These are phyloP conservation scores for Selenicereus undatus DNA, from an alignment of 148 eudicot genomes.

Conservation along the genomic window DNA sequence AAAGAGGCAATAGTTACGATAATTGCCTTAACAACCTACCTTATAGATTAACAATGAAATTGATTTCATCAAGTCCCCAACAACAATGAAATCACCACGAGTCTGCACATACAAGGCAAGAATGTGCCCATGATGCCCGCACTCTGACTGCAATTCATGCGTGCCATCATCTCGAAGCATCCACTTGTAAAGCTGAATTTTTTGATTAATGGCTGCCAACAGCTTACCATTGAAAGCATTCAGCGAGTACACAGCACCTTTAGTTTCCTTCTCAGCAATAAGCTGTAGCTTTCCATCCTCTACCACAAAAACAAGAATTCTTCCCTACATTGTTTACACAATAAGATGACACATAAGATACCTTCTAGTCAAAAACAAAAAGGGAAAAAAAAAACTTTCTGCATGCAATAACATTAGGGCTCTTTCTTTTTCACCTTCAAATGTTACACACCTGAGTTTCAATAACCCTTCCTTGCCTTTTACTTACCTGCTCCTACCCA, in stretches of 20 bases:
- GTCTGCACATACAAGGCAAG: slow-evolving; percentile 97
- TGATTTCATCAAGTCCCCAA: slow-evolving; percentile 97
- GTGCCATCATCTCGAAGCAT: slow-evolving; percentile 93
- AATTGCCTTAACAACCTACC: slow-evolving; percentile 33
- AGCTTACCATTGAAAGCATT: slow-evolving; percentile 93
- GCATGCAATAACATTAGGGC: background rate
- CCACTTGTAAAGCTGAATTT: slow-evolving; percentile 94
- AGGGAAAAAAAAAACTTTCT: background rate
- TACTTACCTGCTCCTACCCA: background rate
- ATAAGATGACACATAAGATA: background rate
- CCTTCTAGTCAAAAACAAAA: background rate
- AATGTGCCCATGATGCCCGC: slow-evolving; percentile 98
- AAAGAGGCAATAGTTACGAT: background rate
- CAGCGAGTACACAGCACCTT: slow-evolving; percentile 89
- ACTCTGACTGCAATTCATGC: slow-evolving; percentile 88
- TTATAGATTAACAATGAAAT: slow-evolving; percentile 85
- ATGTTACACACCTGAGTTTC: background rate
- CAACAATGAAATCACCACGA: slow-evolving; percentile 94
- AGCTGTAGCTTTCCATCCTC: slow-evolving; percentile 93
- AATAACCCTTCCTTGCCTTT: background rate
- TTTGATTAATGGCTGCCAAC: slow-evolving; percentile 95
- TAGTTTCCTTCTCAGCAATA: slow-evolving; percentile 92
- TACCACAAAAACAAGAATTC: slow-evolving; percentile 72
- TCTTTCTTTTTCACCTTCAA: background rate
- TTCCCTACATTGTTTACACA: slow-evolving; percentile 47